A percentile compares a stretch with the other conserved stretches of the same genome.
These are phyloP conservation scores for Pseudogymnoascus sp. DNA, from an alignment of 2,329 filamentous ascomycete species.

Conservation along the genomic window DNA sequence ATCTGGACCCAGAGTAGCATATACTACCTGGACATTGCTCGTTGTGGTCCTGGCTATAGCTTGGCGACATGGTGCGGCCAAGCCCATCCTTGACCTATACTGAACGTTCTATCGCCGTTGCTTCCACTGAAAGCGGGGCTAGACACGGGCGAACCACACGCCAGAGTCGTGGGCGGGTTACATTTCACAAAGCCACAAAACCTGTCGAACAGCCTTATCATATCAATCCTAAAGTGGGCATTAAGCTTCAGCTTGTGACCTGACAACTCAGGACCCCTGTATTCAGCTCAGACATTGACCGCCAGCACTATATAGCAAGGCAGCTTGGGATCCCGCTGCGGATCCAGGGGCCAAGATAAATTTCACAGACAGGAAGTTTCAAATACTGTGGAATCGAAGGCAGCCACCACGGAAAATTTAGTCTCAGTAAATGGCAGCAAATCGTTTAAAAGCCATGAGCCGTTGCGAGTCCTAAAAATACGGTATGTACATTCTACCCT, in stretches of 20 bases:
- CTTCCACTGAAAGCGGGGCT: neutral
- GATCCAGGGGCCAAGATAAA: too few species aligned
- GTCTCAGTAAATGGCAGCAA: neutral
- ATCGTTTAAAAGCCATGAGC: neutral
- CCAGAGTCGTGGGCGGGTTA: neutral
- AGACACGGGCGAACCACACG: too few species aligned
- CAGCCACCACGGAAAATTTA: neutral
- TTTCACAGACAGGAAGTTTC: neutral
- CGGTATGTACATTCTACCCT: neutral
- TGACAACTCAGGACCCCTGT: neutral
- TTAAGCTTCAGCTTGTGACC: neutral
- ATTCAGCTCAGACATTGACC: neutral
- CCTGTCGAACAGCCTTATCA: neutral
- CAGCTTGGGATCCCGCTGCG: neutral
- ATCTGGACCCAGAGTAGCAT: neutral
- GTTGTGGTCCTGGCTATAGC: neutral
- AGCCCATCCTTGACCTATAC: neutral
- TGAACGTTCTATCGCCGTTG: neutral
- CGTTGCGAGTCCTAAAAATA: neutral
- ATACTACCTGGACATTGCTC: neutral
- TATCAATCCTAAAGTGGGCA: neutral
- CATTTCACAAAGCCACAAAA: neutral
- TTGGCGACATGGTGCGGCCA: neutral
- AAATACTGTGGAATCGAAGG: neutral
- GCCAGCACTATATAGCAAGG: neutral